These are phyloP conservation scores for Polytrichum commune DNA, from an alignment of 225 moss, liverwort and hornwort species.

Conservation along the genomic window DNA sequence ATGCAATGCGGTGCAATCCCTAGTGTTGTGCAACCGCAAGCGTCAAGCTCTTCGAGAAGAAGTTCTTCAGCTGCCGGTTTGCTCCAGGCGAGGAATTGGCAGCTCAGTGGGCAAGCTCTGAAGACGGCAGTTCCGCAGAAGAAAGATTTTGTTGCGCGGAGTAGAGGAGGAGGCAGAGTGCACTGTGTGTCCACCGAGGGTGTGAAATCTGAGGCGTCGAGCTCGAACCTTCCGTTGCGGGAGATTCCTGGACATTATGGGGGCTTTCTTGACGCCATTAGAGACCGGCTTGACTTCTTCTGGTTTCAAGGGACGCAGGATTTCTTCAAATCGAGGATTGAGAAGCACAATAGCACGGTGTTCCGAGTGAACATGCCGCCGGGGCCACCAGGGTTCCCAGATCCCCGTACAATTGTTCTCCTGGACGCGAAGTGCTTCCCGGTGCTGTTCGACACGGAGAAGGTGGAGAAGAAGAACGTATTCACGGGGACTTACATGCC, in stretches of 20 bases:
- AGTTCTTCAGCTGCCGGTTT: neutral
- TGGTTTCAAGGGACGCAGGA: conserved; percentile 29
- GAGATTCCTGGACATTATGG: conserved; percentile 55
- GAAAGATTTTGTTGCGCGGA: too few species aligned
- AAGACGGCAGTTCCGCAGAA: neutral
- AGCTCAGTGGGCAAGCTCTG: neutral
- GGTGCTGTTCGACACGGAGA: conserved; percentile 30
- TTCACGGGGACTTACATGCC: conserved; percentile 72
- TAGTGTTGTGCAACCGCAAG: neutral
- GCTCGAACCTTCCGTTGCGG: conserved; percentile 26
- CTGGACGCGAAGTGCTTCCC: conserved; percentile 49
- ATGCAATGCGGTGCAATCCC: conserved; percentile 2
- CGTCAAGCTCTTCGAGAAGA: neutral
- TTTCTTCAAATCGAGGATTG: conserved; percentile 30
- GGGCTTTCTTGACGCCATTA: conserved; percentile 35
- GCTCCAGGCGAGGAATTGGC: neutral
- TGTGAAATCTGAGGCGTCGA: neutral
- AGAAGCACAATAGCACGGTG: conserved; percentile 74
- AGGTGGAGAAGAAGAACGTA: conserved; percentile 64
- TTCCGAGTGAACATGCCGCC: conserved; percentile 62
- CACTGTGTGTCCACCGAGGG: neutral
- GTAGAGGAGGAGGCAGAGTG: neutral
- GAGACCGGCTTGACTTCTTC: conserved; percentile 39
- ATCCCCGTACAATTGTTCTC: conserved; percentile 35
- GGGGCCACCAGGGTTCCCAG: conserved; percentile 40